Base-by-base conservation (phyloP, 2,329 filamentous ascomycete genomes). In the Biscogniauxia marginata region DNA sequence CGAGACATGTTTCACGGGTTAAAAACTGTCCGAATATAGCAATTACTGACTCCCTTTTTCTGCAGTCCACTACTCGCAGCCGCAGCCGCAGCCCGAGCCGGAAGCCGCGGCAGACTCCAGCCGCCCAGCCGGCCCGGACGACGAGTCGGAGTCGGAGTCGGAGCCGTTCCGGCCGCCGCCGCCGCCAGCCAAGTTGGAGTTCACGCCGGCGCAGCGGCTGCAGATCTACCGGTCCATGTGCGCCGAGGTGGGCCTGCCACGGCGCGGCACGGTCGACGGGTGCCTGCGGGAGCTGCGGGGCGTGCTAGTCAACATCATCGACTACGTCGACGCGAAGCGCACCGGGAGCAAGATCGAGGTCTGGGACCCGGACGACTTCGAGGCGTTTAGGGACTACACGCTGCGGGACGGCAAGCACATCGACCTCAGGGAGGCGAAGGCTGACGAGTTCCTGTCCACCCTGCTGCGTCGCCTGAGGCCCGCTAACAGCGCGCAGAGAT, bases 271-370 rank as follows among this genome's bases (percentile, higher is more conserved):
- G 4, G 52, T 62, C 22, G 16, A 44, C 0, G 63, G 45, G 18
- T 69, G 64, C 50, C 54, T 57, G 4, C 21, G 49, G 18, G 62
- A 58, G 21, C 56, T 69, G 7, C 63, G 63, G 43, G 53, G 56
- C 20, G 57, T 60, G 7, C 55, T 66, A 4, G 62, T 68, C 51
- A 69, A 69, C 49, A 69, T 69, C n/a, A 47, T 67, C n/a, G 65
- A 69, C 57, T 69, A 64, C 24, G 60, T 69, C 18, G 59, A 67
- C 20, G 61, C 63, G 3, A 61, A 55, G 46, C 62, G 65, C 7
- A 25, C 16, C 8, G 54, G 46, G 4, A 59, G 50, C n/a, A 51
- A 53, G n/a, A 50, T 68, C 20, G 53, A 62, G 20, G 59, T 67
- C 20, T 69, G 65, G 65, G 44, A 43, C 0, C 63, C 61, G 39